These are phyloP conservation scores for Apiospora arundinis DNA, from an alignment of 2,329 filamentous ascomycete species.

Conservation along the genomic window DNA sequence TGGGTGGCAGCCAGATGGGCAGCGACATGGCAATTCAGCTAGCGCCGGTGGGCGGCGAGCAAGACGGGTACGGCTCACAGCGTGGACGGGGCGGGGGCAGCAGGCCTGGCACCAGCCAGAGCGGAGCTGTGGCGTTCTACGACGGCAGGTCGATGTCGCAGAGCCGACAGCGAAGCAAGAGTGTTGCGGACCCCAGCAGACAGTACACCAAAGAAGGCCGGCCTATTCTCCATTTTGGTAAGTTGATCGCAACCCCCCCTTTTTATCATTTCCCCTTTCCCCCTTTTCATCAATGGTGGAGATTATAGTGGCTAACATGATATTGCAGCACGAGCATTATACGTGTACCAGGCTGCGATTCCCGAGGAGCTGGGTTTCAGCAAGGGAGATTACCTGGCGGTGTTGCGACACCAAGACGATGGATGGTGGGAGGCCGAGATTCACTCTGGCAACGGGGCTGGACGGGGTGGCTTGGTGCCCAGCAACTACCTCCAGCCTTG, in stretches of 20 bases:
- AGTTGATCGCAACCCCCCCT: slow-evolving; percentile 45
- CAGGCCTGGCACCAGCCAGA: slow-evolving; percentile 56
- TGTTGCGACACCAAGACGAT: slow-evolving; percentile 91
- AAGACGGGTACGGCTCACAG: slow-evolving; percentile 57
- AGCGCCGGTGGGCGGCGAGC: slow-evolving; percentile 61
- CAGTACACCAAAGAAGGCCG: slow-evolving; percentile 87
- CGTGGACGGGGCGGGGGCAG: slow-evolving; percentile 49
- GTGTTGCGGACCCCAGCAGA: slow-evolving; percentile 80
- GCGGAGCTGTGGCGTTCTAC: slow-evolving; percentile 62
- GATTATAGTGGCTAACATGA: slow-evolving; percentile 20
- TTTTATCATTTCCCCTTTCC: slow-evolving; percentile 21
- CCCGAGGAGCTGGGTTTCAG: slow-evolving; percentile 91
- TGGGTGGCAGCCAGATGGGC: slow-evolving; percentile 46
- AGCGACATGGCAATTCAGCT: slow-evolving; percentile 74
- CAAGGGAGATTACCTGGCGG: slow-evolving; percentile 90
- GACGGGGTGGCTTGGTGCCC: slow-evolving; percentile 66
- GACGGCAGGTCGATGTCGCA: slow-evolving; percentile 53
- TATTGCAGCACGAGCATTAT: slow-evolving; percentile 82
- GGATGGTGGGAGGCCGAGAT: slow-evolving; percentile 99
- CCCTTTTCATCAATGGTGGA: slow-evolving; percentile 4
- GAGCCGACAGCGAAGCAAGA: slow-evolving; percentile 74
- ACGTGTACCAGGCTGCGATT: slow-evolving; percentile 93
- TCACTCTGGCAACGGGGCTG: slow-evolving; percentile 66
- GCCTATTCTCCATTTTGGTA: slow-evolving; percentile 92
- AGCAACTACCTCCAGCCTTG: slow-evolving; percentile 71